Base-by-base conservation (phyloP, 257 asterid species). In the Linderniella brevidens region DNA sequence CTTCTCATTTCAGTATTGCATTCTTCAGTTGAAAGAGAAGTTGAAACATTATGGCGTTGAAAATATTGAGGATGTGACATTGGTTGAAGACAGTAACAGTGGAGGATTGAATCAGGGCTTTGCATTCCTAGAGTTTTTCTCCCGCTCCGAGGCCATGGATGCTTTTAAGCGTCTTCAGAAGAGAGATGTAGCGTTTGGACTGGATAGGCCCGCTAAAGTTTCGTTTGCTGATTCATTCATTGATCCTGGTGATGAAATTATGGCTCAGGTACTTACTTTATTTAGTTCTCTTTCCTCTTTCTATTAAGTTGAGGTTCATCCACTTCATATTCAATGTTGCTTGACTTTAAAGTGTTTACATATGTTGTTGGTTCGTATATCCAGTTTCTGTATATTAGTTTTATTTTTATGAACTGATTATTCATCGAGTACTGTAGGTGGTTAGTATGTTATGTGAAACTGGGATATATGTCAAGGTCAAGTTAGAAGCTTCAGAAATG, bases 211-310 rank as follows among this genome's bases (percentile, higher is more conserved):
- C 20, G 98, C 94, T 40, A 90, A 90, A 75, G 92, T 90, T 64
- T 81, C 99, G 44, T 85, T 90, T 69, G 99, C 99, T 19, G 99
- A 90, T 67, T 86, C 99, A 54, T 81, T 85, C 67, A 72, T 81
- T 53, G 99, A 90, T 64, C 99, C 99, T 32, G 96, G 96, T 59
- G 96, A 85, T 66, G 94, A 90, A 66, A 86, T 90, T 60, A 90
- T 90, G 99, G 96, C 99, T 60, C 93, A 90, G 96, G 99, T 90
- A 81, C 56, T 37, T 37, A 35, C 58, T 58, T 52, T 63, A 63
- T 59, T 13, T 50, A 61, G 50, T 66, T 46, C 50, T 50, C n/a
- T 16, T 69, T 48, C 56, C 58, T 49, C 46, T 15, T 2, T 25
- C 6, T 25, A 25, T 25, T 3, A 25, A 25, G 32, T 25, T 25